Conservation (phyloP, 2,329 filamentous ascomycete species). For the Sporothrix luriei region DNA sequence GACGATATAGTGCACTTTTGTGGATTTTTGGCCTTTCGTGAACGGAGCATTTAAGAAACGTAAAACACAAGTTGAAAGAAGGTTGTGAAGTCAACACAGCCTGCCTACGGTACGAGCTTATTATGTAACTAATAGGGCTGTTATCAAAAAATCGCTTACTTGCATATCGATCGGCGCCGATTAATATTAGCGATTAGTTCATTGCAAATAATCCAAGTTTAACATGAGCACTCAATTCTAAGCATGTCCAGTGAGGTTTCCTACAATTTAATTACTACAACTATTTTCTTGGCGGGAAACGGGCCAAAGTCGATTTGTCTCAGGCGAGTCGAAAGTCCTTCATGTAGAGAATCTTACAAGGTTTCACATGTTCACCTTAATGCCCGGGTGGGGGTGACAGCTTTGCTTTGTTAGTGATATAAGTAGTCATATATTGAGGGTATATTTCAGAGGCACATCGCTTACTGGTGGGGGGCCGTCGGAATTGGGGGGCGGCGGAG, state of each 20-base stretch:
- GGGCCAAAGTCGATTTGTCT: neutral
- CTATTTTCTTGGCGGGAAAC: neutral
- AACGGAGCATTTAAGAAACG: neutral
- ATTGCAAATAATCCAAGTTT: neutral
- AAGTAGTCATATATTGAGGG: neutral
- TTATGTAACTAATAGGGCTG: constrained; percentile 16
- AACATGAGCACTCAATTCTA: no score
- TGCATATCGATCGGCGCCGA: neutral
- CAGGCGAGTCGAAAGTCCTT: neutral
- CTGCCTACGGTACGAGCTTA: neutral
- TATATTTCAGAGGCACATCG: constrained; percentile 49
- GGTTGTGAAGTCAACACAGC: neutral
- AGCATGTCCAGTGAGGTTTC: no score
- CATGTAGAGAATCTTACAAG: neutral
- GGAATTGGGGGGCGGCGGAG: constrained; percentile 55
- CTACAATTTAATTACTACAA: no score
- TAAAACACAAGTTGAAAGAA: neutral
- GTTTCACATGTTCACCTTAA: neutral
- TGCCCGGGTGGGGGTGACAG: neutral
- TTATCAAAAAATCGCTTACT: neutral
- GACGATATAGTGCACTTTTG: neutral
- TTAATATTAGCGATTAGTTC: no score
- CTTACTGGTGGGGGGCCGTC: constrained; percentile 59
- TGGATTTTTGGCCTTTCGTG: neutral
- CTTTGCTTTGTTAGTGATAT: neutral